Conservation (phyloP, 306 rosid genomes). For the Mimosa pudica region DNA sequence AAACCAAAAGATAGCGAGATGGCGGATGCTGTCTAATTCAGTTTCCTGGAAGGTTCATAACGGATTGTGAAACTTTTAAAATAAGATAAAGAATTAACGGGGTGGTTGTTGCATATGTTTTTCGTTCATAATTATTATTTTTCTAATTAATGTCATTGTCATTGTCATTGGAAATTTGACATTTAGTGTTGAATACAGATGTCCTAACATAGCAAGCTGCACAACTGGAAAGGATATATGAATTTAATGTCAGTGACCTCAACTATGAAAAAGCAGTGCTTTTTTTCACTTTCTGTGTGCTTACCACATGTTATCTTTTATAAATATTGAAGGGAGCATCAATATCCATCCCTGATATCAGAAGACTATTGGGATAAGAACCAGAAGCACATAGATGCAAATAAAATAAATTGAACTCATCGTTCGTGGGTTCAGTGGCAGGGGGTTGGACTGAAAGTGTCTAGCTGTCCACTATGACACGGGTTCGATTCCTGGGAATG, state of each 20-base stretch:
- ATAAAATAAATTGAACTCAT: not conserved
- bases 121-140: conserved; percentile 41
- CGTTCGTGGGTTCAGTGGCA: no score
- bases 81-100: conserved; percentile 48
- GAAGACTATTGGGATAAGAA: not conserved
- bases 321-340: not conserved
- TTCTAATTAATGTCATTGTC: conserved; percentile 42
- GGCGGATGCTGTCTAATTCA: conserved; percentile 45
- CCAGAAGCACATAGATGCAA: not conserved
- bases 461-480: no score
- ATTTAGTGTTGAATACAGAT: conserved; percentile 59
- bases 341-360: not conserved
- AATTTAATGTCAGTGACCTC: conserved; percentile 33
- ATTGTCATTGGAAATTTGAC: conserved; percentile 41
- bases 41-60: conserved; percentile 47
- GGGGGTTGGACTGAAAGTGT: no score
- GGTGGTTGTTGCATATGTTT: conserved; percentile 35
- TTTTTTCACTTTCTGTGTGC: conserved; percentile 29
- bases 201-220: conserved; percentile 38
- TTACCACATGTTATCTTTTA: not conserved
- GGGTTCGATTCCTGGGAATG: no score
- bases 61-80: conserved; percentile 27
- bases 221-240: conserved; percentile 30
- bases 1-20: conserved; percentile 34
- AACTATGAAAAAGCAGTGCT: conserved; percentile 34